Conservation (phyloP, 345 rosid genomes). For the Camelina hispida region DNA sequence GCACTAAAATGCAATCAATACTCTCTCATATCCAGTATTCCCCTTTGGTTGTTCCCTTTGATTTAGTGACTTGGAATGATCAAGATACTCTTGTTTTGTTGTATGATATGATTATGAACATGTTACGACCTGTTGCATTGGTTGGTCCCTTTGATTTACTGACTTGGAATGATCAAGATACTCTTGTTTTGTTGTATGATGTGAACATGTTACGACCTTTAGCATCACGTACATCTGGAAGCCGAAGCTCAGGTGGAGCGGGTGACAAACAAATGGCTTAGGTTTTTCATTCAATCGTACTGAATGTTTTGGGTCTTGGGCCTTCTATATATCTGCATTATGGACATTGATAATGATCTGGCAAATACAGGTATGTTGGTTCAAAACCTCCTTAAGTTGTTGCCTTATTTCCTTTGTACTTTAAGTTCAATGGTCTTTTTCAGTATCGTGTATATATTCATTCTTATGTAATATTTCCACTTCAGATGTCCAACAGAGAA, state of each 20-base stretch:
- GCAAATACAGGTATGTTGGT: conserved; percentile 3
- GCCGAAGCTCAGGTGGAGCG: conserved; percentile 12
- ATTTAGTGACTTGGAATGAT: conserved; percentile 19
- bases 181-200: conserved; percentile 9
- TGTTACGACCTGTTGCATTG: background rate
- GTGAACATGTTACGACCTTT: conserved; percentile 12
- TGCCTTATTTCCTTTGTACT: background rate
- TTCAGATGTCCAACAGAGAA: background rate
- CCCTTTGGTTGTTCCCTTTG: conserved; percentile 8
- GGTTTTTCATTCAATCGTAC: background rate
- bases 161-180: conserved; percentile 10
- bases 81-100: conserved; percentile 4
- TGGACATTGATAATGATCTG: background rate
- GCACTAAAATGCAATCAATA: background rate
- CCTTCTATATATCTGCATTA: conserved; percentile 2
- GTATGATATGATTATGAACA: conserved; percentile 17
- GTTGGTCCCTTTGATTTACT: conserved; percentile 18
- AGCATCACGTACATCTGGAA: conserved; percentile 24
- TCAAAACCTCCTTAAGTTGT: background rate
- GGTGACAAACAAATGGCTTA: background rate
- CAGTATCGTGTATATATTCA: background rate
- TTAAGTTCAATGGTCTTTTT: background rate
- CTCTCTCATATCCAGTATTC: conserved; percentile 1
- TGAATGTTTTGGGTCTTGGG: background rate
- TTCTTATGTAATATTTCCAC: background rate